Conservation (phyloP, 208 protist genomes). For the Crithidia thermophila region DNA sequence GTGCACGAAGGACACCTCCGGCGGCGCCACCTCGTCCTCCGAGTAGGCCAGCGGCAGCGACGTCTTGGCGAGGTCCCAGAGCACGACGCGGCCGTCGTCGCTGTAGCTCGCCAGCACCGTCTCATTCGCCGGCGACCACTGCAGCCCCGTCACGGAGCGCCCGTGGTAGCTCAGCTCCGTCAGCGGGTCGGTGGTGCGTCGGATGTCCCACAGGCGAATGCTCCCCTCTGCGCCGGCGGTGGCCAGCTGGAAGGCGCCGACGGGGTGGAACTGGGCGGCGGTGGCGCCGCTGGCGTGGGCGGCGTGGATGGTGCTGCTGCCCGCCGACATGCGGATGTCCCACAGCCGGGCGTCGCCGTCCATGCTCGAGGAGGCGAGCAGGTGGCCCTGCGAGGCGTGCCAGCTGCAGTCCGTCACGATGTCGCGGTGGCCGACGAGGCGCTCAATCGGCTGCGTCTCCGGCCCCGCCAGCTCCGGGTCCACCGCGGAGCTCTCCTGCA, state of each 20-base stretch:
- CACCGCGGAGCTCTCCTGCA: constrained; percentile 11
- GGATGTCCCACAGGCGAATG: constrained; percentile 60
- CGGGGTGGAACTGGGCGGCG: constrained; percentile 56
- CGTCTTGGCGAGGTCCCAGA: constrained; percentile 57
- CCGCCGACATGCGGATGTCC: constrained; percentile 69
- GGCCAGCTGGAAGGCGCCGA: constrained; percentile 56
- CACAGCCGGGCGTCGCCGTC: constrained; percentile 93
- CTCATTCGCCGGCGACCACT: constrained; percentile 61
- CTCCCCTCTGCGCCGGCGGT: constrained; percentile 40
- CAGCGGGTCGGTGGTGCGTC: constrained; percentile 31
- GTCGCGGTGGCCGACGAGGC: constrained; percentile 48
- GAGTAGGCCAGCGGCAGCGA: constrained; percentile 42
- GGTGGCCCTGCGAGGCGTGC: constrained; percentile 79
- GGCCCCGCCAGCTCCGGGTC: constrained; percentile 23
- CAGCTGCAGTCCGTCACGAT: constrained; percentile 95
- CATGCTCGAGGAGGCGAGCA: constrained; percentile 95
- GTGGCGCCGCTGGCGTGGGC: constrained; percentile 48
- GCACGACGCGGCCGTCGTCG: constrained; percentile 58
- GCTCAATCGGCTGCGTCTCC: constrained; percentile 41
- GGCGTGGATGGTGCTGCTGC: constrained; percentile 27
- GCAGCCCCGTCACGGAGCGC: constrained; percentile 44
- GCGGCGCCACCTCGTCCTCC: constrained; percentile 49
- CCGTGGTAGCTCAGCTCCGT: constrained; percentile 47
- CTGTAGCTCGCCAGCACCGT: constrained; percentile 45
- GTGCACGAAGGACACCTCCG: constrained; percentile 94